phyloP scores from a whole-genome alignment of 108 stramenopile species.

The Nitzschia sp. region DNA sequence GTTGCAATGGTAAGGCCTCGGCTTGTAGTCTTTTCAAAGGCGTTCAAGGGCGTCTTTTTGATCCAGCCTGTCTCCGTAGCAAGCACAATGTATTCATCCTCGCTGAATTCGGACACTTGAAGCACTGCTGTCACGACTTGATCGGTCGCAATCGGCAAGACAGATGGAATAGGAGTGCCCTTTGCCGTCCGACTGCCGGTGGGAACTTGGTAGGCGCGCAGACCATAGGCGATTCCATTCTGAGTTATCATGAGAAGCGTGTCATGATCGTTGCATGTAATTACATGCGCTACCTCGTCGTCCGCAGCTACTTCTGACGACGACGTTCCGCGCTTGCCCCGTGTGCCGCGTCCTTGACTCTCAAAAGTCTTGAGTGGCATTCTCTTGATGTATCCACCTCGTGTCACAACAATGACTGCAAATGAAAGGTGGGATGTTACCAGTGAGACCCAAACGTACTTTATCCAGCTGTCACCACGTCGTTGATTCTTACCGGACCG shows the following conservation, averaged over 20 bases:
- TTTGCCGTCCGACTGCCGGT: slow-evolving; percentile 77
- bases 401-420: slow-evolving; percentile 89
- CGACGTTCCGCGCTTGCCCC: slow-evolving; percentile 84
- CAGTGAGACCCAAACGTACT: too few relatives aligned
- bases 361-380: slow-evolving; percentile 94
- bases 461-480: too few relatives aligned
- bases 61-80: slow-evolving; percentile 93
- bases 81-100: slow-evolving; percentile 86
- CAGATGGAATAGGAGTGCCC: slow-evolving; percentile 82
- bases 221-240: slow-evolving; percentile 89
- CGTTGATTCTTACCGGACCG: slow-evolving; percentile 45
- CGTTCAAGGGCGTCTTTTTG: slow-evolving; percentile 91
- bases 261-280: slow-evolving; percentile 97
- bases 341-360: slow-evolving; percentile 83
- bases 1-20: slow-evolving; percentile 90
- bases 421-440: slow-evolving; percentile 2
- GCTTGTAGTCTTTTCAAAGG: slow-evolving; percentile 83
- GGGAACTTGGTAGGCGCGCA: slow-evolving; percentile 90
- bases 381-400: slow-evolving; percentile 94
- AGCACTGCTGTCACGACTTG: slow-evolving; percentile 75
- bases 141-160: slow-evolving; percentile 72
- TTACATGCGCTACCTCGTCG: slow-evolving; percentile 89
- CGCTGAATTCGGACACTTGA: slow-evolving; percentile 72
- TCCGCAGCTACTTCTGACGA: slow-evolving; percentile 48
- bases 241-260: slow-evolving; percentile 91